Conservation (phyloP, 805 yeast species). For the Alloascoidea hylecoeti region DNA sequence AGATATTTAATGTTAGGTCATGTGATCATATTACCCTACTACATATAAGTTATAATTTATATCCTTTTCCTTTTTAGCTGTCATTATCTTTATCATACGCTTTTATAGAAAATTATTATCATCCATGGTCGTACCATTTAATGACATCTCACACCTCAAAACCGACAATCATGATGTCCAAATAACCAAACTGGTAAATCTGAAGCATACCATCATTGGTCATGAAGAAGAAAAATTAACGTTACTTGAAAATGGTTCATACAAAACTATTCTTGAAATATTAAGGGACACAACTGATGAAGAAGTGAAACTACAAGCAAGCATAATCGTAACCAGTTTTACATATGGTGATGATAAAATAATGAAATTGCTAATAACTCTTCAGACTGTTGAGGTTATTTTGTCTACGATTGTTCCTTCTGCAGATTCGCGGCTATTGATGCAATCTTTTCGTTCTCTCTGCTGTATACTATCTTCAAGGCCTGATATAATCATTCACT, state of each 20-base stretch:
- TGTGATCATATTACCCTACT: too few relatives aligned
- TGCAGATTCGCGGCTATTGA: neutral
- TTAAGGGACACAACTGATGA: neutral
- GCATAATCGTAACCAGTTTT: neutral
- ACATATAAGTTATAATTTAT: too few relatives aligned
- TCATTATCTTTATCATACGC: too few relatives aligned
- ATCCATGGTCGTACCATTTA: too few relatives aligned
- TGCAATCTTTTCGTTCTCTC: neutral
- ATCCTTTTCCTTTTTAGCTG: too few relatives aligned
- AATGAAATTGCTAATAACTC: neutral
- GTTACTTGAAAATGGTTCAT: neutral
- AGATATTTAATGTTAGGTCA: too few relatives aligned
- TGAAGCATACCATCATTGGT: neutral
- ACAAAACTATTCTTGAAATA: neutral
- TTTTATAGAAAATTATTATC: too few relatives aligned
- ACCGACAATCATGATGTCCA: too few relatives aligned
- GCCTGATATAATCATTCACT: neutral
- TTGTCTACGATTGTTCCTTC: neutral
- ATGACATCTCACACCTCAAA: too few relatives aligned
- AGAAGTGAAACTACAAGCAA: neutral
- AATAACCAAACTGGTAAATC: too few relatives aligned
- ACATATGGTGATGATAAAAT: neutral
- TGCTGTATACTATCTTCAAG: neutral
- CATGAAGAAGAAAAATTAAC: neutral
- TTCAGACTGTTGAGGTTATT: neutral